These are phyloP conservation scores for Tilletia horrida DNA, from an alignment of 1,284 basidiomycete genomes.

Conservation along the genomic window DNA sequence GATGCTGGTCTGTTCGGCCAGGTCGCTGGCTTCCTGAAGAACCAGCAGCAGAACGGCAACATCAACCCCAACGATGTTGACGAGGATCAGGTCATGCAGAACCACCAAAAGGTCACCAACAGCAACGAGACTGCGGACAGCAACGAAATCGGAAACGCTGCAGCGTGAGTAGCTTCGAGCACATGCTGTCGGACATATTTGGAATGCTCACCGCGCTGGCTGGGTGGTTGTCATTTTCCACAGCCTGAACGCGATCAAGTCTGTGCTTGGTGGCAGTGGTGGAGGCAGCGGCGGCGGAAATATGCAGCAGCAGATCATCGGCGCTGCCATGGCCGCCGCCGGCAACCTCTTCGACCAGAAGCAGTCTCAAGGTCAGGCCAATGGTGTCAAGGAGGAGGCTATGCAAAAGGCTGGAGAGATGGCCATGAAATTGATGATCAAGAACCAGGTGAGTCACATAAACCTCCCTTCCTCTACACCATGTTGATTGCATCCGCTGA, in stretches of 20 bases:
- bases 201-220: too few species aligned
- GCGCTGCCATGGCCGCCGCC: constrained; percentile 43
- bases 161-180: constrained; percentile 36
- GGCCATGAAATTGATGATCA: constrained; percentile 51
- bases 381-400: constrained; percentile 53
- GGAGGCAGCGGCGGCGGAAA: constrained; percentile 28
- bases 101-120: constrained; percentile 43
- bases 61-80: constrained; percentile 30
- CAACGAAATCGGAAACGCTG: constrained; percentile 43
- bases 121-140: constrained; percentile 30
- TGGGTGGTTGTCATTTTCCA: too few species aligned
- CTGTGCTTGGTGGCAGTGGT: constrained; percentile 29
- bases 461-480: background rate
- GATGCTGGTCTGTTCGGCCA: constrained; percentile 37
- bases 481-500: background rate
- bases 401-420: constrained; percentile 52
- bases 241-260: constrained; percentile 39
- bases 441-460: constrained; percentile 34
- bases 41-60: constrained; percentile 31
- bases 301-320: constrained; percentile 35
- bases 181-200: too few species aligned
- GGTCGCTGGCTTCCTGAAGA: constrained; percentile 32
- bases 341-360: constrained; percentile 47
- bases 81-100: constrained; percentile 40
- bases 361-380: constrained; percentile 43